Evolutionary conservation across 129 eudicot species (phyloP).

Genomic region (Cynara cardunculus): DNA sequence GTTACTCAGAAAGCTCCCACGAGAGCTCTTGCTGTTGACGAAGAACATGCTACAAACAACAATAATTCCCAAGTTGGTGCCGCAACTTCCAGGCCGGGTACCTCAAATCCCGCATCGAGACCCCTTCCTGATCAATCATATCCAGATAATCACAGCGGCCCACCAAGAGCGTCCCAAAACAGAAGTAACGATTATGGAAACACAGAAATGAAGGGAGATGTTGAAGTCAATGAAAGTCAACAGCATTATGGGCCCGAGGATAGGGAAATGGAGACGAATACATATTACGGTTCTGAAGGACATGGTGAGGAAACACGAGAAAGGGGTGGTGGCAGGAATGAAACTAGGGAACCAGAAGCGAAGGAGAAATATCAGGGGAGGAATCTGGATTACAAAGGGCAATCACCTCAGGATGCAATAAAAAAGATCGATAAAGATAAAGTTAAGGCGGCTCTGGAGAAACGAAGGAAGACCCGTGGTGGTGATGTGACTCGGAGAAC

Average conservation of each 20-base stretch:
- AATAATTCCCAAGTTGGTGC: constrained; percentile 39
- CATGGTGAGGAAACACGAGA: constrained; percentile 43
- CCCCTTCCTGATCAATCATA: constrained; percentile 44
- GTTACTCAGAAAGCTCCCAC: constrained; percentile 42
- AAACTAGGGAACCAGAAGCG: constrained; percentile 33
- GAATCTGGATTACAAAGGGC: constrained; percentile 45
- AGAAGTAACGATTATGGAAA: constrained; percentile 41
- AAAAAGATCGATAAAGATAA: constrained; percentile 74
- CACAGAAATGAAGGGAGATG: constrained; percentile 42
- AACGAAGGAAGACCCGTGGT: constrained; percentile 64
- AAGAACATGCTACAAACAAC: constrained; percentile 44
- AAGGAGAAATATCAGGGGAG: constrained; percentile 49
- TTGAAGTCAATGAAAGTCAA: constrained; percentile 40
- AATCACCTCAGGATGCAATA: constrained; percentile 63
- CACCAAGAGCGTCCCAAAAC: constrained; percentile 35
- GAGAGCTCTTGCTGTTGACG: constrained; percentile 35
- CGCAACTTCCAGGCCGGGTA: constrained; percentile 40
- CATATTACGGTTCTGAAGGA: constrained; percentile 35
- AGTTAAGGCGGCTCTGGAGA: constrained; percentile 75
- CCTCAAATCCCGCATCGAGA: constrained; percentile 32
- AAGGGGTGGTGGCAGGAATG: constrained; percentile 26
- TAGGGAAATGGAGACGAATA: constrained; percentile 35
- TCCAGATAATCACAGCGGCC: constrained; percentile 41
- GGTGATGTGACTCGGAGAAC: constrained; percentile 58
- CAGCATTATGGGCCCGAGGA: constrained; percentile 38